Evolutionary conservation across 352 stramenopile genomes (phyloP).

Genomic region (Phytopythium oedochilum): DNA sequence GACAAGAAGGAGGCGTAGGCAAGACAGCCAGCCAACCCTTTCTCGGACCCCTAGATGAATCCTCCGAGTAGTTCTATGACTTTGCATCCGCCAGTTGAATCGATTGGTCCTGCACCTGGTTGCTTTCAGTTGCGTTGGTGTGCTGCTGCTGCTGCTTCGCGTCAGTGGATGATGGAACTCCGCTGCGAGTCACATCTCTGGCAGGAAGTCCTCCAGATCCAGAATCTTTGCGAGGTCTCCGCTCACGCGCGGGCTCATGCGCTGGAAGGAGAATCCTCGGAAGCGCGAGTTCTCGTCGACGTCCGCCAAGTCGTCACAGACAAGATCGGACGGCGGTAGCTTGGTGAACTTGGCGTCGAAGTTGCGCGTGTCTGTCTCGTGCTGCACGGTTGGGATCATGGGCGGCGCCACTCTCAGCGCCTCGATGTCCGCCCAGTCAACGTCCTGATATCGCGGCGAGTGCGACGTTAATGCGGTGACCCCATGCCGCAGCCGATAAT

Average conservation of each 20-base stretch:
- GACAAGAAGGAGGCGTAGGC: slow-evolving; percentile 62
- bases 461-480: background rate
- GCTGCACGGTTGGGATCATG: slow-evolving; percentile 82
- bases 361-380: slow-evolving; percentile 91
- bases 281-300: slow-evolving; percentile 55
- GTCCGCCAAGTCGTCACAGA: slow-evolving; percentile 45
- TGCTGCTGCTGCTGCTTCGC: background rate
- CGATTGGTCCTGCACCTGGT: background rate
- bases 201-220: background rate
- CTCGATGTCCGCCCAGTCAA: slow-evolving; percentile 94
- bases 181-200: background rate
- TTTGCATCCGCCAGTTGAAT: background rate
- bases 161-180: background rate
- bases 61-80: too few species aligned
- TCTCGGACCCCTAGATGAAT: background rate
- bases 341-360: slow-evolving; percentile 93
- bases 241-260: slow-evolving; percentile 1
- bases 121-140: too few species aligned
- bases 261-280: slow-evolving; percentile 64
- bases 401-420: slow-evolving; percentile 87
- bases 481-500: background rate
- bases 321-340: slow-evolving; percentile 55
- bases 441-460: slow-evolving; percentile 2
- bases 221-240: background rate
- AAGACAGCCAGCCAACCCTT: too few species aligned